Percentiles rank a stretch among this genome's conserved stretches.
These are phyloP conservation scores for Pseudognaphalium luteoalbum DNA, from an alignment of 129 eudicot species.

Conservation along the genomic window DNA sequence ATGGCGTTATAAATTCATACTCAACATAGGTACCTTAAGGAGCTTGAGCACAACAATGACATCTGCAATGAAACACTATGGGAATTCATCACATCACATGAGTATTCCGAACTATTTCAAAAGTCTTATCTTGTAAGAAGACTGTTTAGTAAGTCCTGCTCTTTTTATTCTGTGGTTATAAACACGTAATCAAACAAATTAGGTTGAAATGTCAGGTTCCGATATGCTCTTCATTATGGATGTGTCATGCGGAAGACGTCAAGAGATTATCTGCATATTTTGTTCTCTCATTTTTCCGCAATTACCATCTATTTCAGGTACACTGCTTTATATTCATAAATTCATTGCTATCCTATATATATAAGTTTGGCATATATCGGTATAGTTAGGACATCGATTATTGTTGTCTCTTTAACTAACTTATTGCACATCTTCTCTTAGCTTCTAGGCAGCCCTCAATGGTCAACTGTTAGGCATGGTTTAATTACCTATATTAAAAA, in stretches of 20 bases:
- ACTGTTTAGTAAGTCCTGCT: background rate
- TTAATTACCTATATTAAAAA: constrained; percentile 57
- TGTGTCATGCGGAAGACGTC: constrained; percentile 83
- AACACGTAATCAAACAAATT: background rate
- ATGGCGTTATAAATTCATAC: no score
- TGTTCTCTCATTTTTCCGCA: constrained; percentile 76
- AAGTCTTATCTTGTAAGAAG: constrained; percentile 80
- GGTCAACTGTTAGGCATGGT: constrained; percentile 88
- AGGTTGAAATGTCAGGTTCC: constrained; percentile 51
- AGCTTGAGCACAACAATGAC: constrained; percentile 70
- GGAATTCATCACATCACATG: constrained; percentile 64
- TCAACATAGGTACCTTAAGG: constrained; percentile 74
- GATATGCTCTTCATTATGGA: constrained; percentile 85
- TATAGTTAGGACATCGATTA: no score
- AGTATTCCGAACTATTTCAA: constrained; percentile 83
- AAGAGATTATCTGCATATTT: constrained; percentile 80
- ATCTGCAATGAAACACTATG: constrained; percentile 71
- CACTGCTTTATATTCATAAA: background rate
- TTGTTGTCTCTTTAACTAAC: background rate
- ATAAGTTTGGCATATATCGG: no score
- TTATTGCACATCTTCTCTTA: constrained; percentile 14
- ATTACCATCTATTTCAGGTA: constrained; percentile 90
- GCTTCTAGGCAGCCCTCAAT: constrained; percentile 91
- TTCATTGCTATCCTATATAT: no score
- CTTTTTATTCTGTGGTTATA: no score